Conservation (phyloP, 345 rosid species). For the Gossypium rotundifolium region DNA sequence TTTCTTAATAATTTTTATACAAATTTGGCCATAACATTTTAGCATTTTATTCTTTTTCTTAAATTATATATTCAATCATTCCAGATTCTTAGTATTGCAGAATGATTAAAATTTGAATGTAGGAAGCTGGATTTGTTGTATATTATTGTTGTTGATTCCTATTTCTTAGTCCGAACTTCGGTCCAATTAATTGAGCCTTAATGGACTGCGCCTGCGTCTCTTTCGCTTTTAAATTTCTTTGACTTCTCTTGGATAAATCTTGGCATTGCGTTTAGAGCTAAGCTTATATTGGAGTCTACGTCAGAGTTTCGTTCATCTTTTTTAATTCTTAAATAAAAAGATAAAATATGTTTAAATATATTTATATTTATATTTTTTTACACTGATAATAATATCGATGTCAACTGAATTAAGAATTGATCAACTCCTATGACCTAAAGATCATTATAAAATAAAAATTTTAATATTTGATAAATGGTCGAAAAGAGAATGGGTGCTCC, state of each 20-base stretch:
- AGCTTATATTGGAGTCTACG: not conserved
- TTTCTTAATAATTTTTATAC: not conserved
- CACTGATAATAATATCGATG: no score
- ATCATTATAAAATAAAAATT: no score
- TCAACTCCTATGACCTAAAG: no score
- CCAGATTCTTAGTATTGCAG: not conserved
- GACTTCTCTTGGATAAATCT: not conserved
- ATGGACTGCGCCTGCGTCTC: not conserved
- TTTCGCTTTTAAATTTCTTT: not conserved
- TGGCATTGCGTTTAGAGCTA: not conserved
- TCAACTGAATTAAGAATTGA: no score
- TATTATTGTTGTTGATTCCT: not conserved
- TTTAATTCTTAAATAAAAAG: no score
- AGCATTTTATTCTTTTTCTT: no score
- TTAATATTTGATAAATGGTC: no score
- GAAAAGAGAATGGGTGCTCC: no score
- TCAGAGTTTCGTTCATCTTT: not conserved
- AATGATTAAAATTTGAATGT: not conserved
- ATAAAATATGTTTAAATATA: no score
- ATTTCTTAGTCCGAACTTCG: not conserved
- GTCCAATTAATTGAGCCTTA: not conserved
- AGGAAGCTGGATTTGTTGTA: not conserved
- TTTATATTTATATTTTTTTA: no score
- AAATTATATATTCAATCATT: no score
- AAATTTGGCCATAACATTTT: not conserved